Conservation (phyloP, 1,284 basidiomycete genomes). For the Ceratobasidium sp. region DNA sequence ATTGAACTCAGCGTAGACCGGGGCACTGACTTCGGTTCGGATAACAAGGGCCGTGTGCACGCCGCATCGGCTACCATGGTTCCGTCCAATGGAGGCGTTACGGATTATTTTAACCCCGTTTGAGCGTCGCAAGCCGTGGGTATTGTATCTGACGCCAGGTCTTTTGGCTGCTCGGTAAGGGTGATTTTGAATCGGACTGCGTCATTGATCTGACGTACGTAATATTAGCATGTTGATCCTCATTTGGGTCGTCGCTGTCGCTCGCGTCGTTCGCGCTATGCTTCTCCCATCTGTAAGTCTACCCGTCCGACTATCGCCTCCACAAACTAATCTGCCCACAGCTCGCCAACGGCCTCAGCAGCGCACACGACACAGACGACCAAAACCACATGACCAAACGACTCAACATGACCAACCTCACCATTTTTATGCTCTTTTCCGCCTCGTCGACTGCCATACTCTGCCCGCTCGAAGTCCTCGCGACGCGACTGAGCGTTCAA, state of each 20-base stretch:
- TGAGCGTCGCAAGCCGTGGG: slow-evolving; percentile 83
- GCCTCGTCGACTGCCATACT: slow-evolving; percentile 74
- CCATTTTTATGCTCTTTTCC: slow-evolving; percentile 71
- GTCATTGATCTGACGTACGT: neutral
- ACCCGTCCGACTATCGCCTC: neutral
- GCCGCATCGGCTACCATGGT: slow-evolving; percentile 81
- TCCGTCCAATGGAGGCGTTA: slow-evolving; percentile 72
- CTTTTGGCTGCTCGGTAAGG: slow-evolving; percentile 74
- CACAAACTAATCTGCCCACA: neutral
- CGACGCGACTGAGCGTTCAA: slow-evolving; percentile 84
- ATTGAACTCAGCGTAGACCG: neutral
- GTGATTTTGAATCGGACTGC: neutral
- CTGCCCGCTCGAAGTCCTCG: slow-evolving; percentile 86
- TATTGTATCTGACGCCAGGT: slow-evolving; percentile 86
- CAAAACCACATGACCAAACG: slow-evolving; percentile 41
- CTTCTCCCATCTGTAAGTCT: slow-evolving; percentile 68
- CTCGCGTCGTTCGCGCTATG: slow-evolving; percentile 73
- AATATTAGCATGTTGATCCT: slow-evolving; percentile 66
- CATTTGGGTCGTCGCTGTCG: slow-evolving; percentile 74
- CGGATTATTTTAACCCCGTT: slow-evolving; percentile 84
- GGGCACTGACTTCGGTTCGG: neutral
- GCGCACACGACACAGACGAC: slow-evolving; percentile 41
- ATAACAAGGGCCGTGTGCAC: slow-evolving; percentile 83
- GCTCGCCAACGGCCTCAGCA: slow-evolving; percentile 45
- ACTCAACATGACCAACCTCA: slow-evolving; percentile 59